Percentiles rank a stretch among this genome's conserved stretches.
These are phyloP conservation scores for Cardamine resedifolia DNA, from an alignment of 345 rosid genomes.

Conservation along the genomic window DNA sequence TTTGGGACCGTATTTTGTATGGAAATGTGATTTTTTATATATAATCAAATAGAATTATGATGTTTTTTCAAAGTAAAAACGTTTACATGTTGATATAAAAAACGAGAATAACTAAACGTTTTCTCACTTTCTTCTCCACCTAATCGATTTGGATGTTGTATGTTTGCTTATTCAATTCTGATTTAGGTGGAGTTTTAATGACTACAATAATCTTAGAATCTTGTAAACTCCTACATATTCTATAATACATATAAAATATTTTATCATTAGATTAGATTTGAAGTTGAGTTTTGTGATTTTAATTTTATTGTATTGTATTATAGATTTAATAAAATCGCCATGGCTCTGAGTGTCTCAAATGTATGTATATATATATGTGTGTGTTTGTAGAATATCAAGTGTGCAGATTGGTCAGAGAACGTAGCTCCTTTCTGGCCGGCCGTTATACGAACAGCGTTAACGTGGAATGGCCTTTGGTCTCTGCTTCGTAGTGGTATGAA, in stretches of 20 bases:
- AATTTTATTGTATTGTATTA: no score
- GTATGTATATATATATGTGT: background rate
- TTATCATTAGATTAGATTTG: no score
- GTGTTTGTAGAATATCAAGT: constrained; percentile 62
- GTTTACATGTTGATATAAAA: background rate
- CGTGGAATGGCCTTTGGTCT: constrained; percentile 82
- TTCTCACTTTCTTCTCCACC: background rate
- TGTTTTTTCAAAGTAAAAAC: background rate
- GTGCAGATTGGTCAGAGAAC: constrained; percentile 77
- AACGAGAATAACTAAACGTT: background rate
- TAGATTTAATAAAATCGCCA: background rate
- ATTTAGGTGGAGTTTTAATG: no score
- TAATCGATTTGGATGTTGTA: background rate
- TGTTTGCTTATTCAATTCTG: no score
- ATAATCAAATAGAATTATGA: background rate
- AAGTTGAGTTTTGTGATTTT: background rate
- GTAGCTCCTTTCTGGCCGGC: constrained; percentile 98
- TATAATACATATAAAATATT: no score
- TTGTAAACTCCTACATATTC: no score
- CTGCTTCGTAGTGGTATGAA: constrained; percentile 69
- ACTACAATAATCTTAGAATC: no score
- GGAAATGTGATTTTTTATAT: background rate
- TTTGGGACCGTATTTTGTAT: background rate
- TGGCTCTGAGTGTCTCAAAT: background rate
- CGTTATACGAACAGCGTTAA: constrained; percentile 67